Conservation (phyloP, 768 basidiomycete species). For the Russula sp. region DNA sequence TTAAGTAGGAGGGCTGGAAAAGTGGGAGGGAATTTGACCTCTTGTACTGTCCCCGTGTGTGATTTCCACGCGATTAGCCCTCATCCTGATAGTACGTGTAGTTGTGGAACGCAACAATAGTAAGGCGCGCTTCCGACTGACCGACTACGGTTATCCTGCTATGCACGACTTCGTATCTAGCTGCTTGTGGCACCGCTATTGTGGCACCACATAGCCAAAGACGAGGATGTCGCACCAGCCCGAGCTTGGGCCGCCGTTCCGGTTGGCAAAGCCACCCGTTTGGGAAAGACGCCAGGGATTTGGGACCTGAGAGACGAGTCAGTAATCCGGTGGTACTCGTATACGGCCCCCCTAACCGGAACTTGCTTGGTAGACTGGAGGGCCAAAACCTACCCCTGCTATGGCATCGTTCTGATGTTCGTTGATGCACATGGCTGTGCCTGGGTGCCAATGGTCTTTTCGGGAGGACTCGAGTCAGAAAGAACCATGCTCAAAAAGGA, state of each 20-base stretch:
- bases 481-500: conserved; percentile 1
- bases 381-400: neutral
- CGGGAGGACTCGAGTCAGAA: conserved; percentile 17
- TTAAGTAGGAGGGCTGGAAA: neutral
- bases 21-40: conserved; percentile 6
- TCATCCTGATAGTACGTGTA: conserved; percentile 30
- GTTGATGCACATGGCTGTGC: too few relatives aligned
- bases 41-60: conserved; percentile 15
- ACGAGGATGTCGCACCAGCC: too few relatives aligned
- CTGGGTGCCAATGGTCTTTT: neutral
- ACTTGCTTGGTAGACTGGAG: neutral
- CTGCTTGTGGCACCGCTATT: conserved; percentile 25
- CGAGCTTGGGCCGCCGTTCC: conserved; percentile 5
- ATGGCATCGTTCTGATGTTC: conserved; percentile 18
- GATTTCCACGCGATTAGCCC: conserved; percentile 23
- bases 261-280: neutral
- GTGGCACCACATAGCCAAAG: conserved; percentile 21
- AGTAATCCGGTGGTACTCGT: conserved; percentile 2
- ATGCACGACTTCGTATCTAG: conserved; percentile 14
- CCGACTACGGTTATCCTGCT: conserved; percentile 14
- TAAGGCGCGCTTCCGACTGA: conserved; percentile 14
- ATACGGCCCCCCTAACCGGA: neutral
- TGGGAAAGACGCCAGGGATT: conserved; percentile 6
- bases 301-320: conserved; percentile 3
- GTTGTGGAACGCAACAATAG: conserved; percentile 16